These are phyloP conservation scores for Neurospora pannonica DNA, from an alignment of 495 filamentous ascomycete genomes.

Conservation along the genomic window DNA sequence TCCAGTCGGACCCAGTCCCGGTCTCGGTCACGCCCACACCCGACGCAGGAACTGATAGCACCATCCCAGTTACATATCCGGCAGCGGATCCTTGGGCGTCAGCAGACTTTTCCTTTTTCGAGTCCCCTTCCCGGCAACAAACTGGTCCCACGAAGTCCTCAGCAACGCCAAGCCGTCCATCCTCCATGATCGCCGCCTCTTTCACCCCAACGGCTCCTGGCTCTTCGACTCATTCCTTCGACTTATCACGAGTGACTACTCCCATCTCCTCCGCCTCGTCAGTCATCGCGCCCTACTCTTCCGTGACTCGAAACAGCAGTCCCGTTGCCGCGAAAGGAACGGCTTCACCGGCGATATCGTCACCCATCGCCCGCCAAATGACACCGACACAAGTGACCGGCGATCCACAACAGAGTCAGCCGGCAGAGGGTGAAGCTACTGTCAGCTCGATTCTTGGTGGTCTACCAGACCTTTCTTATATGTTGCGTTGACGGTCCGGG, in stretches of 20 bases:
- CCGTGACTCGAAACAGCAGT: not conserved
- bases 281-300: not conserved
- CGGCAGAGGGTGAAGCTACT: constrained; percentile 21
- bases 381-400: not conserved
- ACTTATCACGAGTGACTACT: constrained; percentile 3
- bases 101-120: constrained; percentile 32
- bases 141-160: not conserved
- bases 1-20: not conserved
- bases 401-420: not conserved
- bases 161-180: not conserved
- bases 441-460: constrained; percentile 29
- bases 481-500: constrained; percentile 27
- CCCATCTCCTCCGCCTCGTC: constrained; percentile 9
- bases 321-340: constrained; percentile 7
- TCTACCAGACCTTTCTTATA: constrained; percentile 46
- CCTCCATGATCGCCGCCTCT: not conserved
- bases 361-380: not conserved
- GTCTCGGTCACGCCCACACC: not conserved
- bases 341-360: not conserved
- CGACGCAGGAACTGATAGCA: not conserved
- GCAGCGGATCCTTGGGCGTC: constrained; percentile 22
- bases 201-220: not conserved
- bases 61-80: not conserved
- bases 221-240: not conserved
- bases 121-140: constrained; percentile 8